Evolutionary conservation across 2,329 filamentous ascomycete genomes (phyloP).

Genomic region (Catunica adiposa): DNA sequence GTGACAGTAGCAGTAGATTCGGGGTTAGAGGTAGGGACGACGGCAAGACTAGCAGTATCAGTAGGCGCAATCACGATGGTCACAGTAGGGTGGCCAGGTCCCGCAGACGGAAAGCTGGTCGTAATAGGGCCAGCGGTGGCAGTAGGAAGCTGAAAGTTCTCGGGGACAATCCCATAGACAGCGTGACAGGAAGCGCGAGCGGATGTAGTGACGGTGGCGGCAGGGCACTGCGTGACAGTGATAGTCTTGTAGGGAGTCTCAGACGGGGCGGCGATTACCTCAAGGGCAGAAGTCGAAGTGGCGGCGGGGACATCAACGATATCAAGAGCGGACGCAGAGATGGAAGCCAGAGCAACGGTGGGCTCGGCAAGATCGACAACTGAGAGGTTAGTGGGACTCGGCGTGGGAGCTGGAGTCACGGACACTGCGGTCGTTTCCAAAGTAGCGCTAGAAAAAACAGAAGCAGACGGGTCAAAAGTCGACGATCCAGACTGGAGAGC

Average conservation of each 20-base stretch:
- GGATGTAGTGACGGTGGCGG: not conserved
- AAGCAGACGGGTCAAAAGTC: not conserved
- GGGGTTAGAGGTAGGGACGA: not conserved
- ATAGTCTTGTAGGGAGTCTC: constrained; percentile 11
- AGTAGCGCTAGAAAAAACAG: not conserved
- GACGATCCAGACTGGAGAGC: no score
- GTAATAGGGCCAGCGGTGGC: constrained; percentile 1
- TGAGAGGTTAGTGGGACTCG: constrained; percentile 9
- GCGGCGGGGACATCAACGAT: constrained; percentile 4
- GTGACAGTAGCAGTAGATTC: not conserved
- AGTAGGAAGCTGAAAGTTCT: constrained; percentile 6
- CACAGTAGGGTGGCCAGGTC: constrained; percentile 8
- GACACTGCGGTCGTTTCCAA: not conserved
- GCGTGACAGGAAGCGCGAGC: not conserved
- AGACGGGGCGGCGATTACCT: constrained; percentile 4
- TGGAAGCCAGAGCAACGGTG: not conserved
- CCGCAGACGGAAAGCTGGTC: constrained; percentile 1
- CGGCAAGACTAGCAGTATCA: not conserved
- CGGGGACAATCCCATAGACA: constrained; percentile 9
- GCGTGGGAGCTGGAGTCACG: not conserved
- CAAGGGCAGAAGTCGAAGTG: constrained; percentile 2
- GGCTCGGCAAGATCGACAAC: constrained; percentile 11
- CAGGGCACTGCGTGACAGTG: constrained; percentile 10
- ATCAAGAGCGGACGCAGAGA: constrained; percentile 3
- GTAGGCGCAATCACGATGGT: constrained; percentile 9